Evolutionary conservation across 257 asterid genomes (phyloP).

Genomic region (Pogostemon cablin): DNA sequence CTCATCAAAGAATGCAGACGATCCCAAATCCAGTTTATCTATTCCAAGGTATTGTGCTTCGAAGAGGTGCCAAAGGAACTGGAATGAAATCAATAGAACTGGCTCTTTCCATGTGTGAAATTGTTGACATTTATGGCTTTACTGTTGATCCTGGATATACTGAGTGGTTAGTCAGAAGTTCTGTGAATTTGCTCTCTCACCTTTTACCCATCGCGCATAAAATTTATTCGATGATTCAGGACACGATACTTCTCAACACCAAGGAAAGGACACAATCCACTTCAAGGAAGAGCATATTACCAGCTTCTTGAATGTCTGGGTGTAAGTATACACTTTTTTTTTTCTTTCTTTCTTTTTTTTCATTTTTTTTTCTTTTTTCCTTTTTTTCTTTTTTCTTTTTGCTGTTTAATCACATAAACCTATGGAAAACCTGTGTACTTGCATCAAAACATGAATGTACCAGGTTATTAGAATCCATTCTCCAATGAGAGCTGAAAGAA

Average conservation of each 20-base stretch:
- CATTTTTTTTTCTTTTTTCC: no score
- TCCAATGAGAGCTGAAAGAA: slow-evolving; percentile 93
- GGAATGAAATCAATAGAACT: slow-evolving; percentile 99
- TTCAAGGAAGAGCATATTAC: slow-evolving; percentile 98
- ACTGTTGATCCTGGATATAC: slow-evolving; percentile 99
- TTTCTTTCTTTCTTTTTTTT: slow-evolving; percentile 7
- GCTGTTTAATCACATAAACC: background rate
- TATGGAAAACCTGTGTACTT: slow-evolving; percentile 21
- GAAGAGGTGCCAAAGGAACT: slow-evolving; percentile 98
- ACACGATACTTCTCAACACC: slow-evolving; percentile 95
- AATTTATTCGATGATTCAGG: slow-evolving; percentile 43
- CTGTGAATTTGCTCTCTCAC: slow-evolving; percentile 15
- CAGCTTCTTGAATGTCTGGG: slow-evolving; percentile 99
- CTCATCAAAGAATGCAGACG: slow-evolving; percentile 51
- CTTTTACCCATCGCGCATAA: background rate
- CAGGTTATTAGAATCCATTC: slow-evolving; percentile 98
- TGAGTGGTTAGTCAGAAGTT: slow-evolving; percentile 67
- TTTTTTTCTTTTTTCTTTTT: no score
- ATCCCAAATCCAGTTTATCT: slow-evolving; percentile 95
- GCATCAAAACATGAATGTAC: slow-evolving; percentile 20
- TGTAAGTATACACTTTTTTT: slow-evolving; percentile 47
- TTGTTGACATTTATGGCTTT: slow-evolving; percentile 94
- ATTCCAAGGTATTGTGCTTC: slow-evolving; percentile 97
- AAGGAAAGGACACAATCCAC: slow-evolving; percentile 98
- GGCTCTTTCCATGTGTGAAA: slow-evolving; percentile 97